phyloP scores from a whole-genome alignment of 192 early-diverging fungal genomes.

The Coemansia asiatica region DNA sequence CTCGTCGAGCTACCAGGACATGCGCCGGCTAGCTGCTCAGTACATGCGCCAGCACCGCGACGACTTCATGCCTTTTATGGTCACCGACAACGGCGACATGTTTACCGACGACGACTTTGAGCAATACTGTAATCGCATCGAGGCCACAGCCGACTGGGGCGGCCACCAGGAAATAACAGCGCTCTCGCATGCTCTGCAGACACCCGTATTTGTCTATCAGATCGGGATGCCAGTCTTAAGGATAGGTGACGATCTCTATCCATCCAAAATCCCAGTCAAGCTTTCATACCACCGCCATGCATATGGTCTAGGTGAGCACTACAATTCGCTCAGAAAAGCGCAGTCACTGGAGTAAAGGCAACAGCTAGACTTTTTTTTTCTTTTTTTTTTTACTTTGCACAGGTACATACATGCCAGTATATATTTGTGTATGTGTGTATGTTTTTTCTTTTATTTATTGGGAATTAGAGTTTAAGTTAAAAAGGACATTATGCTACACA shows the following conservation, averaged over 20 bases:
- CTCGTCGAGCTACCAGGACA: slow-evolving; percentile 59
- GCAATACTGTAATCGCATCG: slow-evolving; percentile 75
- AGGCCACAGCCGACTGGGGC: slow-evolving; percentile 86
- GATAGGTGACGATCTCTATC: slow-evolving; percentile 73
- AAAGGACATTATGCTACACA: not conserved
- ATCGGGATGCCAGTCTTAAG: slow-evolving; percentile 74
- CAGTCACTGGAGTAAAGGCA: not conserved
- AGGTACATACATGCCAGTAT: too few species aligned
- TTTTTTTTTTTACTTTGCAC: not conserved
- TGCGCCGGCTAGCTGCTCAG: slow-evolving; percentile 71
- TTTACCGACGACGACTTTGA: slow-evolving; percentile 67
- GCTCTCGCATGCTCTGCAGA: slow-evolving; percentile 67
- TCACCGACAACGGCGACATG: slow-evolving; percentile 78
- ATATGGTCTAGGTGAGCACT: slow-evolving; percentile 94
- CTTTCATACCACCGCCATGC: slow-evolving; percentile 88
- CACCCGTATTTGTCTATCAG: slow-evolving; percentile 86
- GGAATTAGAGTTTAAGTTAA: too few species aligned
- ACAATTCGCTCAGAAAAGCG: slow-evolving; percentile 76
- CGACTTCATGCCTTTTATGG: slow-evolving; percentile 90
- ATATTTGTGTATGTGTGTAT: too few species aligned
- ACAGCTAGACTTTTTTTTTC: not conserved
- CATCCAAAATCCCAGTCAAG: slow-evolving; percentile 60
- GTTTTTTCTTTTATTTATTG: not conserved
- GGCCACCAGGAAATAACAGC: slow-evolving; percentile 91
- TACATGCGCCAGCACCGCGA: slow-evolving; percentile 79